A percentile compares a stretch with the other conserved stretches of the same genome.
Evolutionary conservation across 2,329 filamentous ascomycete genomes (phyloP).

Genomic region (Dryadomyces sulphureus): DNA sequence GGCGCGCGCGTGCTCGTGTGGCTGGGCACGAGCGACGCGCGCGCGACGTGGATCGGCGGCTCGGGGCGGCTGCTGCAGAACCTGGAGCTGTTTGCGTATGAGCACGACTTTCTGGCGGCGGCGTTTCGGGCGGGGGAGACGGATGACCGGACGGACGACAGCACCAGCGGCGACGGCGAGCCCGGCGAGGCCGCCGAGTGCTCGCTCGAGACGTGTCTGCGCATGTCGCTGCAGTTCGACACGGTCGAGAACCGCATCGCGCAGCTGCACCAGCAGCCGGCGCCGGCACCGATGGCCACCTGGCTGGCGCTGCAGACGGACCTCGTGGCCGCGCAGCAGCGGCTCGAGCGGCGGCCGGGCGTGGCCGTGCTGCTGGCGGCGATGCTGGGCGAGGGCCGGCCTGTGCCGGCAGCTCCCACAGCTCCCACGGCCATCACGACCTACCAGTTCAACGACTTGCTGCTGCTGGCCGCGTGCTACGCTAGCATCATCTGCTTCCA

Average conservation of each 20-base stretch:
- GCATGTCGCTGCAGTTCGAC: conserved; percentile 4
- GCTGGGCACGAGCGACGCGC: conserved; percentile 5
- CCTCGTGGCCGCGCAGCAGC: not conserved
- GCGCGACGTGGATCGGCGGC: conserved; percentile 3
- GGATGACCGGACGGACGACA: not conserved
- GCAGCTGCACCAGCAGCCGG: not conserved
- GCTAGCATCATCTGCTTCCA: conserved; percentile 5
- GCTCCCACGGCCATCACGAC: not conserved
- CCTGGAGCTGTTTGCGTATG: conserved; percentile 1
- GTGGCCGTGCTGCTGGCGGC: not conserved
- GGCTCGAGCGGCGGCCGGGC: conserved; percentile 1
- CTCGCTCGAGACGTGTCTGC: conserved; percentile 1
- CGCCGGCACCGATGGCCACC: not conserved
- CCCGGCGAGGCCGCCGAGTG: not conserved
- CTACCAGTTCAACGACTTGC: conserved; percentile 2
- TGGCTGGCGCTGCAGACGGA: conserved; percentile 2
- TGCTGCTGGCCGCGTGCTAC: conserved; percentile 5
- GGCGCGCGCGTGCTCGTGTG: conserved; percentile 5
- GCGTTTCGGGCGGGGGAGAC: not conserved
- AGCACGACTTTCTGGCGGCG: conserved; percentile 1
- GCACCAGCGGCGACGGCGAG: not conserved
- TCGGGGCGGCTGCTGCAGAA: conserved; percentile 3
- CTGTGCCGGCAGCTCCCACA: not conserved
- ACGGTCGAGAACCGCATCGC: conserved; percentile 5
- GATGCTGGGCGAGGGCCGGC: not conserved